Evolutionary conservation across 495 filamentous ascomycete species (phyloP).

Genomic region (Lasiosphaeria hispida): DNA sequence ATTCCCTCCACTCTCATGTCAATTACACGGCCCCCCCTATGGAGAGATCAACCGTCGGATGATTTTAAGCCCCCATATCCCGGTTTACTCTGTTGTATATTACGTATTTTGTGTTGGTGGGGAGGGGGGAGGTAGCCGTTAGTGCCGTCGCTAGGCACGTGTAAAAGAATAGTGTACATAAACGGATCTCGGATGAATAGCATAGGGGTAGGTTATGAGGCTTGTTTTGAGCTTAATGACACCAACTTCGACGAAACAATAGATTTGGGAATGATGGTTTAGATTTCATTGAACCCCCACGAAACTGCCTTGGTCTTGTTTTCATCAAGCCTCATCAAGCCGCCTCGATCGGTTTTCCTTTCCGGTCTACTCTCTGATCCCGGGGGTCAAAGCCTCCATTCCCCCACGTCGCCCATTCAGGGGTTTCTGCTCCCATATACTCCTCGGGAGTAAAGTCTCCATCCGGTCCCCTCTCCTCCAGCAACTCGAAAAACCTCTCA

Average conservation of each 20-base stretch:
- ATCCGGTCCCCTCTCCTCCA: slow-evolving; percentile 63
- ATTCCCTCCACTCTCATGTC: too few species aligned
- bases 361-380: slow-evolving; percentile 79
- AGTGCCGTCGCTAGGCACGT: slow-evolving; percentile 1
- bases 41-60: too few species aligned
- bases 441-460: slow-evolving; percentile 81
- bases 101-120: slow-evolving; percentile 1
- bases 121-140: neutral
- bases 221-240: slow-evolving; percentile 12
- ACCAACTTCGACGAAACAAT: neutral
- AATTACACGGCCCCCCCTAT: too few species aligned
- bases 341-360: slow-evolving; percentile 55
- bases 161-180: slow-evolving; percentile 17
- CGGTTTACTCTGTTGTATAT: neutral
- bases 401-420: slow-evolving; percentile 94
- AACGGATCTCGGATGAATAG: slow-evolving; percentile 8
- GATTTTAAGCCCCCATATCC: too few species aligned
- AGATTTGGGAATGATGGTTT: neutral
- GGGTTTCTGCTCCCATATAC: slow-evolving; percentile 78
- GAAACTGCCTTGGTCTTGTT: neutral
- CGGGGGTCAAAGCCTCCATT: slow-evolving; percentile 90
- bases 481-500: slow-evolving; percentile 78
- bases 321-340: slow-evolving; percentile 9
- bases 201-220: slow-evolving; percentile 1
- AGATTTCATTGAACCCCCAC: neutral